Conservation (phyloP, 2,329 filamentous ascomycete genomes). For the Thielaviopsis cerberus region DNA sequence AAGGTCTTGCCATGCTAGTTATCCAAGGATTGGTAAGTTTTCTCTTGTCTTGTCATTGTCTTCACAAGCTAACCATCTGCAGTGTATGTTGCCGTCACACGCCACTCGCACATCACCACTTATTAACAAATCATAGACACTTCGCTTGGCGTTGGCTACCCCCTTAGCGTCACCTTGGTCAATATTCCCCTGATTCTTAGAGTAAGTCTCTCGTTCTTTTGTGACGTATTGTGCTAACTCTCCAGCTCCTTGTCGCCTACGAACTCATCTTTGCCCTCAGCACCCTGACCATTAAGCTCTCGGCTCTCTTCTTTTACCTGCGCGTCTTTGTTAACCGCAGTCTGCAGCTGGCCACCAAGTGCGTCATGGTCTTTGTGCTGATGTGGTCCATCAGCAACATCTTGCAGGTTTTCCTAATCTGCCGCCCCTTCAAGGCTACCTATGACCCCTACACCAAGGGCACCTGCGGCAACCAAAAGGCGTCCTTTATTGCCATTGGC, state of each 20-base stretch:
- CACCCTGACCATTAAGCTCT: slow-evolving; percentile 21
- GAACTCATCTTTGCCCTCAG: slow-evolving; percentile 20
- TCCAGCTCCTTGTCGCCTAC: slow-evolving; percentile 20
- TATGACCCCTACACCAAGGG: slow-evolving; percentile 16
- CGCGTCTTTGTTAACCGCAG: slow-evolving; percentile 21
- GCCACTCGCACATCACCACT: not conserved
- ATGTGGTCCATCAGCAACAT: slow-evolving; percentile 16
- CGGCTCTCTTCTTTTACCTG: slow-evolving; percentile 25
- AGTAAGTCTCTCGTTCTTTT: slow-evolving; percentile 7
- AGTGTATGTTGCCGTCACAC: slow-evolving; percentile 5
- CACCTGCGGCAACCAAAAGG: slow-evolving; percentile 21
- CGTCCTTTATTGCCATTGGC: slow-evolving; percentile 22
- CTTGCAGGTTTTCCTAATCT: slow-evolving; percentile 16
- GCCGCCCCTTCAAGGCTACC: slow-evolving; percentile 15
- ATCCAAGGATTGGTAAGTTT: slow-evolving; percentile 18
- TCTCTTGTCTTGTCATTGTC: not conserved
- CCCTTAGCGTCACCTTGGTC: slow-evolving; percentile 13
- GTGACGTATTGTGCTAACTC: slow-evolving; percentile 15
- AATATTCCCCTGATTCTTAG: slow-evolving; percentile 15
- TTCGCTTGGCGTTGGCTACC: slow-evolving; percentile 16
- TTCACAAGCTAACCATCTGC: not conserved
- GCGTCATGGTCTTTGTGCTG: slow-evolving; percentile 17
- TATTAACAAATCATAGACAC: slow-evolving; percentile 10
- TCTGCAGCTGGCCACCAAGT: slow-evolving; percentile 17
- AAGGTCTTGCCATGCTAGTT: slow-evolving; percentile 17